Evolutionary conservation across 371 early-diverging fungal genomes (phyloP).

Genomic region (Rhizopus sp.): DNA sequence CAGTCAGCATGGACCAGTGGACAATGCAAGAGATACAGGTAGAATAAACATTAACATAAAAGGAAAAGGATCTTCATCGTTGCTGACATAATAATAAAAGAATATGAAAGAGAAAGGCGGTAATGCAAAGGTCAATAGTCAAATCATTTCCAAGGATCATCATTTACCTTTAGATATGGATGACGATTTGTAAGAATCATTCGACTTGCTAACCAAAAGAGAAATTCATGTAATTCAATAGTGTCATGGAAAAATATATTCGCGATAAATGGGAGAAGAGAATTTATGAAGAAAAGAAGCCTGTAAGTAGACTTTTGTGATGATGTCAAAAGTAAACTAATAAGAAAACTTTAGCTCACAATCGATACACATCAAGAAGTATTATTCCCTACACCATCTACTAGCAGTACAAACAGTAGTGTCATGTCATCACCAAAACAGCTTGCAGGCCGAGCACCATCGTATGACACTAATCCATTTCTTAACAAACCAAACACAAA

Average conservation of each 20-base stretch:
- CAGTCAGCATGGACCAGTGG: slow-evolving; percentile 93
- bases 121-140: slow-evolving; percentile 80
- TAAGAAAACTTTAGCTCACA: neutral
- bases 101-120: slow-evolving; percentile 54
- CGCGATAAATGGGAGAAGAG: slow-evolving; percentile 91
- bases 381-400: slow-evolving; percentile 2
- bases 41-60: slow-evolving; percentile 14
- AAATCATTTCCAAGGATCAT: slow-evolving; percentile 68
- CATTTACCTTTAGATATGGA: slow-evolving; percentile 64
- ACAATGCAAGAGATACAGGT: slow-evolving; percentile 90
- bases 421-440: slow-evolving; percentile 7
- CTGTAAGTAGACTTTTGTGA: neutral
- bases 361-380: slow-evolving; percentile 6
- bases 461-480: neutral
- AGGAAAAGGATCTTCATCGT: no score
- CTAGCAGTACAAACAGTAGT: slow-evolving; percentile 7
- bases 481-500: neutral
- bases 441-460: neutral
- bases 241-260: slow-evolving; percentile 88
- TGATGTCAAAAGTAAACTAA: neutral
- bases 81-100: neutral
- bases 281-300: neutral
- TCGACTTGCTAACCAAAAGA: no score
- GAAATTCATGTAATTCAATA: slow-evolving; percentile 14
- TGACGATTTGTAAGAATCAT: slow-evolving; percentile 57